Evolutionary conservation across 139 green algal genomes (phyloP).

Genomic region (Volvox reticuliferus): DNA sequence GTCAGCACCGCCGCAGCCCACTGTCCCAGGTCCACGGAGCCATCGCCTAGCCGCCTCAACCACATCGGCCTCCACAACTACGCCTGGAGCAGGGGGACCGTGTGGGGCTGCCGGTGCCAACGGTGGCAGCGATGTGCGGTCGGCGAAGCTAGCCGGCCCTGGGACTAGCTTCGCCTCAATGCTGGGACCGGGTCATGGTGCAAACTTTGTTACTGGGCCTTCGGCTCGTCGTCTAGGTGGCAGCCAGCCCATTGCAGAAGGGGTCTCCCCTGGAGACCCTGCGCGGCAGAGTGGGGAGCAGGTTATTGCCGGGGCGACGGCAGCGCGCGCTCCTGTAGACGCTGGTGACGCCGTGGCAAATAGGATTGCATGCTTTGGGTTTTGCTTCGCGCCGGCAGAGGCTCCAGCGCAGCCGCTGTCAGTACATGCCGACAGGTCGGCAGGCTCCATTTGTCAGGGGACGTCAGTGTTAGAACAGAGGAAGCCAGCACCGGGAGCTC

Average conservation of each 20-base stretch:
- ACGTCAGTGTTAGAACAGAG: background rate
- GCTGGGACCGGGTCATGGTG: background rate
- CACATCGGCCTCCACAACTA: background rate
- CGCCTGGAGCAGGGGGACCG: background rate
- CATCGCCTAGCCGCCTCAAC: background rate
- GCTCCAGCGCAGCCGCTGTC: background rate
- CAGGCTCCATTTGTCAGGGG: too few species aligned
- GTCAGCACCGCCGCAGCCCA: too few species aligned
- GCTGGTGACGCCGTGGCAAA: background rate
- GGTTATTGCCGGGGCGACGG: background rate
- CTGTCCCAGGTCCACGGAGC: background rate
- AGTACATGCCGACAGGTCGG: too few species aligned
- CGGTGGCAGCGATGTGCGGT: background rate
- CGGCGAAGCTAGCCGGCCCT: too few species aligned
- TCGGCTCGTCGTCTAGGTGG: background rate
- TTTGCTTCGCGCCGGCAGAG: background rate
- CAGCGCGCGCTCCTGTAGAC: background rate
- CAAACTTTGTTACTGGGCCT: background rate
- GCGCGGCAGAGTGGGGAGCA: background rate
- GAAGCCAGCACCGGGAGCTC: background rate
- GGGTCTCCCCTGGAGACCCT: background rate
- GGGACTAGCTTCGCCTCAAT: background rate
- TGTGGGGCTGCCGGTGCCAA: background rate
- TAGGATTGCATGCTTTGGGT: background rate
- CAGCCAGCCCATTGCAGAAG: constrained; percentile 6